These are phyloP conservation scores for Sutorius australiensis DNA, from an alignment of 768 basidiomycete genomes.

Conservation along the genomic window DNA sequence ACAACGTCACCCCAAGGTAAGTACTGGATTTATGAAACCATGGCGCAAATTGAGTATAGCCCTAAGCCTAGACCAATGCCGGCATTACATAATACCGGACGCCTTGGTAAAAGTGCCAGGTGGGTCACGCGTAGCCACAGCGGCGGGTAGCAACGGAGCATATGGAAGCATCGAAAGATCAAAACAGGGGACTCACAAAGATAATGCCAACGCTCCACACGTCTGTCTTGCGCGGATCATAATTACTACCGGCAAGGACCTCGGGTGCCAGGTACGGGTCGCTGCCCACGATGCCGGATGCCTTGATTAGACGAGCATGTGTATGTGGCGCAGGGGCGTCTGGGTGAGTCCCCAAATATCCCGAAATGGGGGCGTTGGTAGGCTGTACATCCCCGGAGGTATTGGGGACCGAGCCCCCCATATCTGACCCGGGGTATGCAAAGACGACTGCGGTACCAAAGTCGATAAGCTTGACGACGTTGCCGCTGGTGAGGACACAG, in stretches of 20 bases:
- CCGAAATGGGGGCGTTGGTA: slow-evolving; percentile 10
- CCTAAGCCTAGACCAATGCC: background rate
- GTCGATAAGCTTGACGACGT: slow-evolving; percentile 98
- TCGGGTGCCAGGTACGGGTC: slow-evolving; percentile 99
- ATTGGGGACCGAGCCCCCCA: slow-evolving; percentile 31
- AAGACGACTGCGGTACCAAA: slow-evolving; percentile 99
- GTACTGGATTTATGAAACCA: background rate
- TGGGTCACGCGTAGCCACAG: background rate
- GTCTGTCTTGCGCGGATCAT: slow-evolving; percentile 97
- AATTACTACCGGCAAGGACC: slow-evolving; percentile 72
- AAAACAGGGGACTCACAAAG: slow-evolving; percentile 56
- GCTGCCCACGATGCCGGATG: slow-evolving; percentile 91
- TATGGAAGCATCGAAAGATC: background rate
- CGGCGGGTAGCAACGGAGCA: background rate
- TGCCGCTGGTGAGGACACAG: slow-evolving; percentile 95
- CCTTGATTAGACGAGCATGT: slow-evolving; percentile 44
- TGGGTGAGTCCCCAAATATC: slow-evolving; percentile 19
- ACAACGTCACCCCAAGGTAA: background rate
- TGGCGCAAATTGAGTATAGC: background rate
- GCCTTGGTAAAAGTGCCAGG: background rate
- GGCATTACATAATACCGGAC: background rate
- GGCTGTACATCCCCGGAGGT: slow-evolving; percentile 4
- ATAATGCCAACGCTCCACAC: slow-evolving; percentile 99
- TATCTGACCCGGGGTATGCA: slow-evolving; percentile 91
- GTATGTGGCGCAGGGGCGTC: slow-evolving; percentile 38